Evolutionary conservation across 1,284 basidiomycete species (phyloP), one percentile per base, ranked within the genome.

Genomic region (Ustilago tritici): DNA sequence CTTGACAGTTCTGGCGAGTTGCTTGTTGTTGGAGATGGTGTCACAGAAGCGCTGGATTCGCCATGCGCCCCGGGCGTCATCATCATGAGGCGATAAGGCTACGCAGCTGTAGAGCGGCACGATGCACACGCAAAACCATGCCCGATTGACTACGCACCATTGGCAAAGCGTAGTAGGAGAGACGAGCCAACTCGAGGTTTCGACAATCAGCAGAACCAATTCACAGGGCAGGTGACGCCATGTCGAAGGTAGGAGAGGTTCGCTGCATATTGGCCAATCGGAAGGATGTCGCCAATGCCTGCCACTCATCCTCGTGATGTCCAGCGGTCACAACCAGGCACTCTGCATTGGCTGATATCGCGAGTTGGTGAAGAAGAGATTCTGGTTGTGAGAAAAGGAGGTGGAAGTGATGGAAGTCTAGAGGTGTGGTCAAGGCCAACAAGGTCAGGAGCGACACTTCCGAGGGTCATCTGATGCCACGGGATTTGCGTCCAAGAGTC

Each of bases 11-110:
- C 38, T 49, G 15, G 68, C 73, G 5, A 76, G 61, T 50, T 55
- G 38, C 40, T 55, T 54, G 65, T 71, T 76, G 52, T n/a, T 11
- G 8, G 61, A 65, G 47, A 76, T 65, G 50, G 73, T 70, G 17
- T 76, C 61, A 46, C 73, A 76, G 53, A 76, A 76, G 23, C 68
- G 54, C 50, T 68, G 49, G 46, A 76, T 76, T 17, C 68, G 73
- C 57, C 58, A 61, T 1, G 63, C 63, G 31, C 72, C 72, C 14
- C 47, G 7, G 2, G 10, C 32, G 43, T 75, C 72, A 6, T 55
- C 61, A 38, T 75, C 72, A 4, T 56, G 60, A 35, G 72, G 72
- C 5, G 72, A 75, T 10, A 75, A 23, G 4, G 49, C 41, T 9
- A 75, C 63, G 47, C 72, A 75, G 38, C 50, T 60, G 40, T 75